A percentile compares a stretch with the other conserved stretches of the same genome.
These are phyloP conservation scores for Termitomyces sp. DNA, from an alignment of 768 basidiomycete species.

Conservation along the genomic window DNA sequence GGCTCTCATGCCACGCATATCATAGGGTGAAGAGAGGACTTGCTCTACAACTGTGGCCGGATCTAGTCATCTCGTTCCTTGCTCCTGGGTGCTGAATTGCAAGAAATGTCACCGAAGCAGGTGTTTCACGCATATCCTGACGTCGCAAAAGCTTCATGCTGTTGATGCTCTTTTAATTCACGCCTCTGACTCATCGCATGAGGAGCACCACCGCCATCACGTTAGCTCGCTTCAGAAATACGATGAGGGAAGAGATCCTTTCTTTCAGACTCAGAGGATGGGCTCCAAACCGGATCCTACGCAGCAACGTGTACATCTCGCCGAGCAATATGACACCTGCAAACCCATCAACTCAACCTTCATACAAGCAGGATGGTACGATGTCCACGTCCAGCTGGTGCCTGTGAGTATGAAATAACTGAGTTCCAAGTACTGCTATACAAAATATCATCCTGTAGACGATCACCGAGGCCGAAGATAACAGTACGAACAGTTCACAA, in stretches of 20 bases:
- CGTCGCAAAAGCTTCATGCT: slow-evolving; percentile 29
- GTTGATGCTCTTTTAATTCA: slow-evolving; percentile 29
- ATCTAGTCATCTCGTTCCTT: slow-evolving; percentile 16
- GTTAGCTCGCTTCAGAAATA: slow-evolving; percentile 15
- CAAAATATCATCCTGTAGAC: neutral
- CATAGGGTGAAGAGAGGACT: slow-evolving; percentile 7
- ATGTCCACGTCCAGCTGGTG: slow-evolving; percentile 20
- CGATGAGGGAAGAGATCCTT: slow-evolving; percentile 2
- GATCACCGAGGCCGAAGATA: neutral
- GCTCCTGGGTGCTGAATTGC: slow-evolving; percentile 27
- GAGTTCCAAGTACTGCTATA: neutral
- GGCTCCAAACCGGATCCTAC: slow-evolving; percentile 29
- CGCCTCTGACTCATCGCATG: slow-evolving; percentile 20
- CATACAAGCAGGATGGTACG: slow-evolving; percentile 60
- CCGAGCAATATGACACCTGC: slow-evolving; percentile 43
- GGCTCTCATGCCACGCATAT: neutral
- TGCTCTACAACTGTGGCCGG: slow-evolving; percentile 7
- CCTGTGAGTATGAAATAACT: neutral
- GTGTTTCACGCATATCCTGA: slow-evolving; percentile 36
- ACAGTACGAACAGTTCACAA: neutral
- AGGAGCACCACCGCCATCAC: slow-evolving; percentile 30
- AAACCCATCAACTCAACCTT: slow-evolving; percentile 36
- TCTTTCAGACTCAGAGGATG: slow-evolving; percentile 19
- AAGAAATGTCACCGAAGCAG: slow-evolving; percentile 31
- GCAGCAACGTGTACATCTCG: slow-evolving; percentile 38